Evolutionary conservation across 2,329 filamentous ascomycete genomes (phyloP).

Genomic region (Trichocomaceae sp.): DNA sequence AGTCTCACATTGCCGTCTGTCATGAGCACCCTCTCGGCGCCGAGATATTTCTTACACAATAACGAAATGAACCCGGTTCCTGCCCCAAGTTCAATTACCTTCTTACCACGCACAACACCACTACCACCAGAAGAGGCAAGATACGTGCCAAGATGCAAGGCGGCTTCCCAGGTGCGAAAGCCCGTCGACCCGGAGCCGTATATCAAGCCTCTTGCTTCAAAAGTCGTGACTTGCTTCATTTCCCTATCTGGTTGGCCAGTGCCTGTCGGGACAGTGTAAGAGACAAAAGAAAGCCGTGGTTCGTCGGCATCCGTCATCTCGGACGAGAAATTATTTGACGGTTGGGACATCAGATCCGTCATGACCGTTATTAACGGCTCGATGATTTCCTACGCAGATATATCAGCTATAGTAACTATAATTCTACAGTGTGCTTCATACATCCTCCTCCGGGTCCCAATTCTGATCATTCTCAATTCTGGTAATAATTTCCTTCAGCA

Average conservation of each 20-base stretch:
- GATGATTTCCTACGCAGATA: slow-evolving; percentile 61
- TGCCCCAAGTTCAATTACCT: slow-evolving; percentile 58
- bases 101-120: slow-evolving; percentile 42
- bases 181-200: slow-evolving; percentile 58
- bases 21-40: slow-evolving; percentile 48
- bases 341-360: slow-evolving; percentile 57
- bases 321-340: slow-evolving; percentile 46
- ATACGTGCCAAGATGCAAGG: slow-evolving; percentile 57
- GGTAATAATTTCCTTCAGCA: slow-evolving; percentile 65
- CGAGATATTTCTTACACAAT: slow-evolving; percentile 54
- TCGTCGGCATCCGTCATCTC: slow-evolving; percentile 52
- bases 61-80: slow-evolving; percentile 62
- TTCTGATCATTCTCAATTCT: slow-evolving; percentile 64
- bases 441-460: slow-evolving; percentile 77
- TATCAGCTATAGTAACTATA: neutral
- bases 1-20: slow-evolving; percentile 55
- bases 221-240: slow-evolving; percentile 30
- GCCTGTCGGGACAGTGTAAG: slow-evolving; percentile 51
- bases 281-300: slow-evolving; percentile 68
- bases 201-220: slow-evolving; percentile 50
- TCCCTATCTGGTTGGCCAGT: neutral
- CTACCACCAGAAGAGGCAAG: slow-evolving; percentile 41
- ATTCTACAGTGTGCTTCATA: slow-evolving; percentile 37
- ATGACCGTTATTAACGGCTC: slow-evolving; percentile 69
- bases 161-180: slow-evolving; percentile 64